Evolutionary conservation across 2,329 filamentous ascomycete genomes (phyloP).

Genomic region (Cladosporium austrohemisphaericum): DNA sequence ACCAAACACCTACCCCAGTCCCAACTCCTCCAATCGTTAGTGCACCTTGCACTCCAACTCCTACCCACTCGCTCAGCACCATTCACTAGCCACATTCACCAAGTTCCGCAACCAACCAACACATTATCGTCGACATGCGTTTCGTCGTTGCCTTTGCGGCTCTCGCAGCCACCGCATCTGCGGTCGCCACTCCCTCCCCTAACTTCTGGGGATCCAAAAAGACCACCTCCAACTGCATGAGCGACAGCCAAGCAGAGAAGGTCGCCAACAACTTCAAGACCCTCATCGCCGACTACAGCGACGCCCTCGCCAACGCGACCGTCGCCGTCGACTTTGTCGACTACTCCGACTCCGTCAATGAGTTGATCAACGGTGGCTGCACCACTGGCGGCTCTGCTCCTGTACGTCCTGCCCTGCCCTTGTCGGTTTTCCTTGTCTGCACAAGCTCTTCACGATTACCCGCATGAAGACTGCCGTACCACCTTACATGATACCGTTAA

Average conservation of each 20-base stretch:
- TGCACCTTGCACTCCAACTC: neutral
- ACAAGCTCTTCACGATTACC: neutral
- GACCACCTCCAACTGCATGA: conserved; percentile 24
- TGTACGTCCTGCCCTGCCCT: conserved; percentile 19
- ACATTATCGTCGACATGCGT: conserved; percentile 12
- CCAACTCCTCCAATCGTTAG: neutral
- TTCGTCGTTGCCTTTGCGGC: conserved; percentile 14
- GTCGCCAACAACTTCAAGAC: conserved; percentile 31
- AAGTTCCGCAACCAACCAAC: neutral
- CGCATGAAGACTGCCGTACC: too few relatives aligned
- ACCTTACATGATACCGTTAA: too few relatives aligned
- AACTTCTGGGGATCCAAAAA: neutral
- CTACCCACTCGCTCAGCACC: conserved; percentile 4
- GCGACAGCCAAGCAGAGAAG: conserved; percentile 21
- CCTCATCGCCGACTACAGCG: conserved; percentile 32
- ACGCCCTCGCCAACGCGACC: conserved; percentile 25
- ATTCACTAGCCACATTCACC: neutral
- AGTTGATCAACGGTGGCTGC: conserved; percentile 34
- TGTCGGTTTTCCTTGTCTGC: neutral
- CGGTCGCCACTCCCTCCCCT: conserved; percentile 7
- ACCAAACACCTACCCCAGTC: neutral
- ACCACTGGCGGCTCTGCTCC: conserved; percentile 19
- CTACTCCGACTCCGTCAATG: conserved; percentile 34
- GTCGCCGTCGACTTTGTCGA: conserved; percentile 31
- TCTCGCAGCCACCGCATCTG: conserved; percentile 8